Evolutionary conservation across 1,284 basidiomycete species (phyloP).

Genomic region (Heliocybe sulcata): DNA sequence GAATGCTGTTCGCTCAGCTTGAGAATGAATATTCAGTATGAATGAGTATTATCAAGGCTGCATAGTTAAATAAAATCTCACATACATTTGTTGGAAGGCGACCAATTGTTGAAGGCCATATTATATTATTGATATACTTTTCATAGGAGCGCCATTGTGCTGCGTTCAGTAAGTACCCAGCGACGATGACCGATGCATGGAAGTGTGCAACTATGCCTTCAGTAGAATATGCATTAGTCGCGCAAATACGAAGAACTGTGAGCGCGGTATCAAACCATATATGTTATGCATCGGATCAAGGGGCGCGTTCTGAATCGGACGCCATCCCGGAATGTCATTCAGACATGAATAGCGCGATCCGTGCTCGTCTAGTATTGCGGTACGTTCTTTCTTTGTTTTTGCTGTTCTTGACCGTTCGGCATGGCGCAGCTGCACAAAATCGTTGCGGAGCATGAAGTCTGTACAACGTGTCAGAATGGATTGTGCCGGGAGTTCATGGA

Average conservation of each 20-base stretch:
- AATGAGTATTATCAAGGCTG: too few species aligned
- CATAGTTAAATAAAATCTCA: neutral
- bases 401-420: neutral
- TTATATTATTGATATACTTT: too few species aligned
- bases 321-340: neutral
- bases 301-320: neutral
- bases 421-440: neutral
- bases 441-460: neutral
- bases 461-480: too few species aligned
- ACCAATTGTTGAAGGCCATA: slow-evolving; percentile 13
- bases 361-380: neutral
- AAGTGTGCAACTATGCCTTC: slow-evolving; percentile 15
- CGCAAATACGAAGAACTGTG: neutral
- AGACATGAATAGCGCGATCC: neutral
- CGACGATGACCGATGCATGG: slow-evolving; percentile 14
- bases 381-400: too few species aligned
- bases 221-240: slow-evolving; percentile 4
- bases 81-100: slow-evolving; percentile 23
- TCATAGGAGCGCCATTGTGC: too few species aligned
- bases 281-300: neutral
- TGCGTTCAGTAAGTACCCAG: too few species aligned
- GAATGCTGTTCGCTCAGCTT: slow-evolving; percentile 20
- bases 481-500: too few species aligned
- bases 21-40: slow-evolving; percentile 8
- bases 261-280: too few species aligned